phyloP scores from a whole-genome alignment of 306 rosid species.

The Dryas drummondii region DNA sequence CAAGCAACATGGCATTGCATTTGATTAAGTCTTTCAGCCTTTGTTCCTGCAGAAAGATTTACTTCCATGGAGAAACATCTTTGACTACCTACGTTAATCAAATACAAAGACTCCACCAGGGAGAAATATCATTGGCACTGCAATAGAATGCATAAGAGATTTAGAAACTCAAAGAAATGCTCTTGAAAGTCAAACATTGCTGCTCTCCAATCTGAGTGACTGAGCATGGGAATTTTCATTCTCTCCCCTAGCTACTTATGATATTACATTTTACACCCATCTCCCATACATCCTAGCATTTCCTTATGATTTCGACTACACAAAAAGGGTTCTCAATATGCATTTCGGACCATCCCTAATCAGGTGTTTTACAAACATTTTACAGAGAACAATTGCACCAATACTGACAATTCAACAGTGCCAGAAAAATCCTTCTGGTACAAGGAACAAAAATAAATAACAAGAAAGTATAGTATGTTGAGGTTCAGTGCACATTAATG shows the following conservation, averaged over 20 bases:
- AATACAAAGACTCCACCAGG: not conserved
- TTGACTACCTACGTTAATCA: not conserved
- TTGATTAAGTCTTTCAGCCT: not conserved
- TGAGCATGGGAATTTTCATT: not conserved
- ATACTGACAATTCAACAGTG: not conserved
- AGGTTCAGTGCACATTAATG: not conserved
- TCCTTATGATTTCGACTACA: not conserved
- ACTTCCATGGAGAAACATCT: not conserved
- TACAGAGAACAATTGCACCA: not conserved
- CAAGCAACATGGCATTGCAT: not conserved
- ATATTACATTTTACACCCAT: not conserved
- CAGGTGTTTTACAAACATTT: not conserved
- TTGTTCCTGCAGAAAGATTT: not conserved
- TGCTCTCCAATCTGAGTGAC: not conserved
- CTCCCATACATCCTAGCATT: not conserved
- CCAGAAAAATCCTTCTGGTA: not conserved
- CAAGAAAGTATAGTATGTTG: too few relatives aligned
- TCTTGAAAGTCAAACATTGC: not conserved
- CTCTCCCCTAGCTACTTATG: not conserved
- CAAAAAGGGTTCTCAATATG: not conserved
- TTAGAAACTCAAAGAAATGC: not conserved
- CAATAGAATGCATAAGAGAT: conserved; percentile 5
- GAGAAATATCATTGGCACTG: not conserved
- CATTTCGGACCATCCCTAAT: not conserved
- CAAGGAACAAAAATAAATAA: too few relatives aligned